Percentiles rank a stretch among this genome's conserved stretches.
These are phyloP conservation scores for Podospora fimiseda DNA, from an alignment of 495 filamentous ascomycete genomes.

Conservation along the genomic window DNA sequence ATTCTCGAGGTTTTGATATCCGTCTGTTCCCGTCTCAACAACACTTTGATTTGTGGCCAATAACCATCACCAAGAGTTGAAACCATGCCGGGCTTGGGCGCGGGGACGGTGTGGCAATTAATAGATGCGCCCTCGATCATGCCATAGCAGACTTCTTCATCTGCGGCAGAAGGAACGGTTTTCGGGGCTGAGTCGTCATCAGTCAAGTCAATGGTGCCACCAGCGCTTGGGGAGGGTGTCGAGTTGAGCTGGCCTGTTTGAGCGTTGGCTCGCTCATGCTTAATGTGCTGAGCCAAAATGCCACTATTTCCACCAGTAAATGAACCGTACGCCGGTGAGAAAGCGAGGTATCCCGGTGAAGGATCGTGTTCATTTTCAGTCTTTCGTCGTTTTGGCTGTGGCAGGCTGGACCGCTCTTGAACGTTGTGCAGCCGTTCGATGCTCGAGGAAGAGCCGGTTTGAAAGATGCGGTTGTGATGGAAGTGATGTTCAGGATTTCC, in stretches of 20 bases:
- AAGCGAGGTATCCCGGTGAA: constrained; percentile 4
- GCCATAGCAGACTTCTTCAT: constrained; percentile 77
- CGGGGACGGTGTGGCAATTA: constrained; percentile 60
- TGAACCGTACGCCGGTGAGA: constrained; percentile 24
- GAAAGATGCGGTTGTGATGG: constrained; percentile 14
- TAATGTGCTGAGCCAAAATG: constrained; percentile 58
- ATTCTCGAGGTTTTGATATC: constrained; percentile 53
- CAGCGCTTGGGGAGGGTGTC: constrained; percentile 11
- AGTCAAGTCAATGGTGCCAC: constrained; percentile 60
- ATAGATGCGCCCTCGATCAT: constrained; percentile 64
- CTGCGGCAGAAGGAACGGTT: constrained; percentile 35
- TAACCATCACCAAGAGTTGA: constrained; percentile 40
- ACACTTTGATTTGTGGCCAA: constrained; percentile 71
- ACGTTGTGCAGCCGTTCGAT: constrained; percentile 71
- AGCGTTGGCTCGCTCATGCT: constrained; percentile 44
- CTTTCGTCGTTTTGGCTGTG: constrained; percentile 60
- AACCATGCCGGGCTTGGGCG: constrained; percentile 53
- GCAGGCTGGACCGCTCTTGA: constrained; percentile 52
- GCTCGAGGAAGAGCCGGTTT: constrained; percentile 38
- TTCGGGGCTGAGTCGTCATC: constrained; percentile 50
- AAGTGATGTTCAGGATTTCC: constrained; percentile 6
- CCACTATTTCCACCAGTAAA: constrained; percentile 47
- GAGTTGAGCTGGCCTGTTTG: neutral
- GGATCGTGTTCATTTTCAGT: constrained; percentile 41
- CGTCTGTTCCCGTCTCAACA: constrained; percentile 50